Evolutionary conservation across 1,284 basidiomycete genomes (phyloP).

Genomic region (Takashimella koratensis): DNA sequence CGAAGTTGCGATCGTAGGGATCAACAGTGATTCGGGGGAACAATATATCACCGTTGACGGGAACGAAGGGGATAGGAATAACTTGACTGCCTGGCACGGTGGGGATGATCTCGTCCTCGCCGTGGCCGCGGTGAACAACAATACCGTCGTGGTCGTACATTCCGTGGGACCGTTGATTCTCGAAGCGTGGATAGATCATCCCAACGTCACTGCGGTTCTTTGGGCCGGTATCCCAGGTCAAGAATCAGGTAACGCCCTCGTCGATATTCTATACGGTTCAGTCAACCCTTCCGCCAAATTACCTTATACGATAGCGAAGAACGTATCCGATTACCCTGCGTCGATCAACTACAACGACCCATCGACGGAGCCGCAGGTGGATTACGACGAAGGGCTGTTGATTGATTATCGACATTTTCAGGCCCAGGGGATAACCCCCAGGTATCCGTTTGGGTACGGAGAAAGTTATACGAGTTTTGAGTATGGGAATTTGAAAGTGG

Average conservation of each 20-base stretch:
- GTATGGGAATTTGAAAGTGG: slow-evolving; percentile 58
- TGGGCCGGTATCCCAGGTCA: slow-evolving; percentile 58
- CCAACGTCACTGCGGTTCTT: slow-evolving; percentile 58
- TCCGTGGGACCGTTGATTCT: slow-evolving; percentile 69
- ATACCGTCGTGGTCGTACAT: slow-evolving; percentile 78
- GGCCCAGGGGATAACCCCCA: slow-evolving; percentile 58
- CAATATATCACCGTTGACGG: slow-evolving; percentile 70
- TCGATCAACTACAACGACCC: slow-evolving; percentile 41
- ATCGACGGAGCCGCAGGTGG: slow-evolving; percentile 52
- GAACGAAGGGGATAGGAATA: slow-evolving; percentile 61
- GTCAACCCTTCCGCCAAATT: slow-evolving; percentile 71
- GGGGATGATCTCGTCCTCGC: slow-evolving; percentile 57
- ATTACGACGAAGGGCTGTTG: slow-evolving; percentile 66
- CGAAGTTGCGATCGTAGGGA: slow-evolving; percentile 63
- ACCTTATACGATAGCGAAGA: slow-evolving; percentile 76
- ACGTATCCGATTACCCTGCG: slow-evolving; percentile 61
- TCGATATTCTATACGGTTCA: slow-evolving; percentile 55
- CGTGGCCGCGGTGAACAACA: slow-evolving; percentile 52
- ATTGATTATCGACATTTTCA: slow-evolving; percentile 80
- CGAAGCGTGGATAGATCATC: slow-evolving; percentile 68
- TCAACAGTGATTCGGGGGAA: slow-evolving; percentile 71
- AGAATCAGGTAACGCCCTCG: slow-evolving; percentile 71
- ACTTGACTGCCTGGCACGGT: slow-evolving; percentile 73
- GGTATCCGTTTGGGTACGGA: slow-evolving; percentile 76
- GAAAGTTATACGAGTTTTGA: slow-evolving; percentile 77